Conservation (phyloP, 768 basidiomycete genomes). For the Naematelia encephala region DNA sequence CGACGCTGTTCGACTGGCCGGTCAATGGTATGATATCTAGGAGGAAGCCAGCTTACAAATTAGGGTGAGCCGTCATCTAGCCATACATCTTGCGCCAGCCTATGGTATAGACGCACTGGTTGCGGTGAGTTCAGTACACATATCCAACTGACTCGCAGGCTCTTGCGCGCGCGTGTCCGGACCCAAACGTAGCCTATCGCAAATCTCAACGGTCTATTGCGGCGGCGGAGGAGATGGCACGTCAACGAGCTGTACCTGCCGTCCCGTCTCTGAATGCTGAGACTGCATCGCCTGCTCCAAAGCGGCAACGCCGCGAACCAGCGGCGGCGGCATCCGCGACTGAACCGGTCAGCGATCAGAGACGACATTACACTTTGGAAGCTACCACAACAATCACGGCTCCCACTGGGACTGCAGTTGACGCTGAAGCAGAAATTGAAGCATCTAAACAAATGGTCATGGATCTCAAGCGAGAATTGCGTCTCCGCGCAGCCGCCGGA, state of each 20-base stretch:
- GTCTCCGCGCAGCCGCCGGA: slow-evolving; percentile 33
- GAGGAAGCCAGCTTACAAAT: slow-evolving; percentile 4
- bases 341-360: slow-evolving; percentile 36
- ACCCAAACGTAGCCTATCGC: slow-evolving; percentile 73
- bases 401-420: slow-evolving; percentile 55
- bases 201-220: slow-evolving; percentile 57
- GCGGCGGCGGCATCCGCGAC: slow-evolving; percentile 54
- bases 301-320: slow-evolving; percentile 49
- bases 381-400: slow-evolving; percentile 51
- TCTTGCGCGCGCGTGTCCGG: slow-evolving; percentile 70
- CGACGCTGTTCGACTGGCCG: slow-evolving; percentile 75
- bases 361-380: slow-evolving; percentile 35
- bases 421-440: slow-evolving; percentile 65
- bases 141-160: slow-evolving; percentile 45
- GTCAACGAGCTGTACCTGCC: slow-evolving; percentile 49
- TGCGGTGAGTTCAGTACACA: slow-evolving; percentile 31
- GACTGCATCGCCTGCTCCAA: slow-evolving; percentile 47
- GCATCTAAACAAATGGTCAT: slow-evolving; percentile 76
- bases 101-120: slow-evolving; percentile 61
- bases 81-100: slow-evolving; percentile 63
- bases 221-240: slow-evolving; percentile 43
- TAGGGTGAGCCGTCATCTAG: slow-evolving; percentile 55
- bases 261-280: slow-evolving; percentile 43
- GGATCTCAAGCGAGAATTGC: slow-evolving; percentile 65
- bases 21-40: slow-evolving; percentile 63